These are phyloP conservation scores for Pyrenophora seminiperda DNA, from an alignment of 2,329 filamentous ascomycete species.

Conservation along the genomic window DNA sequence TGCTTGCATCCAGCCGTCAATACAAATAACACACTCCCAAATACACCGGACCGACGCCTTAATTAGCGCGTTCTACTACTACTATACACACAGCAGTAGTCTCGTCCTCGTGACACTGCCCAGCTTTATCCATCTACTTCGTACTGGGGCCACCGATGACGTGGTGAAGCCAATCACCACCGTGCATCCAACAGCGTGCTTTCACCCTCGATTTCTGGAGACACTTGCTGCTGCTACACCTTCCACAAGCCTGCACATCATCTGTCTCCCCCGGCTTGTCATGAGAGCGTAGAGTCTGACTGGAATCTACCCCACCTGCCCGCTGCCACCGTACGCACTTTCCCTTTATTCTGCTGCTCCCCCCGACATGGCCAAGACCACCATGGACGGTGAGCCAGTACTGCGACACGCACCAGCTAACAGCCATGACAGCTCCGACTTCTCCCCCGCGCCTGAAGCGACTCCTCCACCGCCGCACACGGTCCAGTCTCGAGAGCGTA, in stretches of 20 bases:
- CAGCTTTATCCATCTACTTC: background rate
- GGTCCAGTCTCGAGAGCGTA: constrained; percentile 38
- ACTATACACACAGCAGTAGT: too few relatives aligned
- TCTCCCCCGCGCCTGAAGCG: constrained; percentile 33
- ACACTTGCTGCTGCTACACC: constrained; percentile 4
- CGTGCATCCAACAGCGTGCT: constrained; percentile 25
- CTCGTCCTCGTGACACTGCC: too few relatives aligned
- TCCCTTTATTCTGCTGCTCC: constrained; percentile 12
- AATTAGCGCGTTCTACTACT: too few relatives aligned
- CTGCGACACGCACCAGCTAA: constrained; percentile 30
- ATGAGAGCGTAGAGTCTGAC: constrained; percentile 32
- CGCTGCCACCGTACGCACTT: constrained; percentile 28
- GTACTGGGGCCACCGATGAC: constrained; percentile 21
- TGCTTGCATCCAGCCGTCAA: background rate
- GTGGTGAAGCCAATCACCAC: constrained; percentile 37
- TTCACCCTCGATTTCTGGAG: constrained; percentile 33
- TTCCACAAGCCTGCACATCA: constrained; percentile 16
- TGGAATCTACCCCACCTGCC: constrained; percentile 15
- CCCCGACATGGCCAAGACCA: constrained; percentile 19
- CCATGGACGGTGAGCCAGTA: background rate
- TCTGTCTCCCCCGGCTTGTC: constrained; percentile 22
- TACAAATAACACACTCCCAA: too few relatives aligned
- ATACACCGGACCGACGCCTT: background rate
- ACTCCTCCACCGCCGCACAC: constrained; percentile 37
- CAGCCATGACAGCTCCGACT: constrained; percentile 37